Evolutionary conservation across 495 filamentous ascomycete genomes (phyloP), one percentile per base, ranked within the genome.

Genomic region (Trichodelitschia bisporula): DNA sequence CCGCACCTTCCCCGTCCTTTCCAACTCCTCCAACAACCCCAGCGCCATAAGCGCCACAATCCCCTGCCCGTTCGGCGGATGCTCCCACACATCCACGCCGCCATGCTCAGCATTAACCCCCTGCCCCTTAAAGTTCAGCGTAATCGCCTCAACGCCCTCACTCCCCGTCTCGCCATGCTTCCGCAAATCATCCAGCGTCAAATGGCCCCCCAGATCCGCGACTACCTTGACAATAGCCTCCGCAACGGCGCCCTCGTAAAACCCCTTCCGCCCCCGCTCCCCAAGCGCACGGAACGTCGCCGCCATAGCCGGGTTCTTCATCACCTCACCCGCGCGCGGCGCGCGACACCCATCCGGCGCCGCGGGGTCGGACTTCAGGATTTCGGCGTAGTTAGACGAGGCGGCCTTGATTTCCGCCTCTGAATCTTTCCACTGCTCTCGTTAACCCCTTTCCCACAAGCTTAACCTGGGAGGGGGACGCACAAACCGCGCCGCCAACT

Each of bases 51-150:
- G 59, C 3, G 86, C 89, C 0, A 95, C 80, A 37, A 97, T 74
- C 8, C 86, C 86, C 49, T 97, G 86, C 0, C 89, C 83, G 52
- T 93, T 95, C n/a, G 86, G 86, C 23, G 86, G 79, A 50, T 92
- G 83, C 39, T 97, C 86, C 83, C 83, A 95, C 1, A 97, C 46
- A 40, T 86, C 69, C 13, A 92, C 59, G n/a, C 67, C 70, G 29
- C 59, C 45, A 33, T 62, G 56, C 1, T 53, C 38, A 19, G 56
- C 39, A 21, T 52, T 44, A 1, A 30, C 32, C 21, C 14, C 58
- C 54, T 4, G 53, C 52, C 15, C 74, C 59, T 19, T 64, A 53
- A 86, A 84, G 19, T 67, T 61, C 20, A 84, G 57, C 0, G 72
- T 78, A 43, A 95, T 83, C 8, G 86, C 64, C 12, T 78, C 71